Conservation (phyloP, 1,284 basidiomycete species). For the Apiotrichum gracile region DNA sequence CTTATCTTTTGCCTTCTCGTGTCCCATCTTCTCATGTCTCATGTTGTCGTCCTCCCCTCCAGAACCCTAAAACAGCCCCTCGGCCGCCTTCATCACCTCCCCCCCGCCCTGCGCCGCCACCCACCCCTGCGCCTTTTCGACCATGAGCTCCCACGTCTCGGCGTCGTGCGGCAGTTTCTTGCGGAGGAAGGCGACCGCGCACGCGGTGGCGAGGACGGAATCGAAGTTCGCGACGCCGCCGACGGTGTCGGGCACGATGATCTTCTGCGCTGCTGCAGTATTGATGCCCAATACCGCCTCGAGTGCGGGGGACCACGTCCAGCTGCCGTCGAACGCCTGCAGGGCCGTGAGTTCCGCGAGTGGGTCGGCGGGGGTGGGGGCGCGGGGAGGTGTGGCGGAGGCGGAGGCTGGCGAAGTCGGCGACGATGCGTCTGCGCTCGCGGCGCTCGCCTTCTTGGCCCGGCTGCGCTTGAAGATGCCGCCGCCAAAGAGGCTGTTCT, state of each 20-base stretch:
- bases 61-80: too few relatives aligned
- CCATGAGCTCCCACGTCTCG: conserved; percentile 16
- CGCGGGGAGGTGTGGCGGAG: background rate
- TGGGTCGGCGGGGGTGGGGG: background rate
- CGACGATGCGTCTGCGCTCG: background rate
- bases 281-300: background rate
- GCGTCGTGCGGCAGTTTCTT: conserved; percentile 3
- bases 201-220: conserved; percentile 7
- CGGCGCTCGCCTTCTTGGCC: too few relatives aligned
- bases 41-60: too few relatives aligned
- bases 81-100: background rate
- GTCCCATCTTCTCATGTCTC: too few relatives aligned
- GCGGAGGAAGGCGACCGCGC: conserved; percentile 9
- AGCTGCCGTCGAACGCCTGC: conserved; percentile 13
- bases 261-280: background rate
- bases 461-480: too few relatives aligned
- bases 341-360: conserved; percentile 1
- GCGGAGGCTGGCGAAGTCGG: background rate
- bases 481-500: too few relatives aligned
- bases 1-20: too few relatives aligned
- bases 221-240: background rate
- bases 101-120: background rate
- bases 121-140: conserved; percentile 16
- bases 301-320: conserved; percentile 7
- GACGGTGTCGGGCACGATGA: background rate